phyloP scores from a whole-genome alignment of 345 rosid genomes.

The Alliaria petiolata region DNA sequence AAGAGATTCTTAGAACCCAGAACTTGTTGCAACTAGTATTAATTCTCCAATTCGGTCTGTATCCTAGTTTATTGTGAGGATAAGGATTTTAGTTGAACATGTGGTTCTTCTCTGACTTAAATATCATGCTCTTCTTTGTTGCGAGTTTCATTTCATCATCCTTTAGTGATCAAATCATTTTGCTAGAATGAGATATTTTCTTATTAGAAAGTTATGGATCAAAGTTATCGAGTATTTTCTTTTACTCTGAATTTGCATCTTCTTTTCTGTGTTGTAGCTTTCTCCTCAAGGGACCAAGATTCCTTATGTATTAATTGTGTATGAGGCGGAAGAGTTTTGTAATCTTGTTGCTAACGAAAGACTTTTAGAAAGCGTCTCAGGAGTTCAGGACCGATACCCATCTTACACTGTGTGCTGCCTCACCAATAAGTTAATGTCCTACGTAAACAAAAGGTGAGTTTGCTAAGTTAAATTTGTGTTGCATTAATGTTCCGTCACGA shows the following conservation, averaged over 20 bases:
- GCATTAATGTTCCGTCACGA: not conserved
- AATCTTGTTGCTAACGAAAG: constrained; percentile 53
- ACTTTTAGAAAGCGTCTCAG: constrained; percentile 51
- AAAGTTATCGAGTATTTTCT: not conserved
- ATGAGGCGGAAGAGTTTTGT: constrained; percentile 86
- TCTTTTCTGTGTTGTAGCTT: constrained; percentile 44
- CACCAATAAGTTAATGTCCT: constrained; percentile 72
- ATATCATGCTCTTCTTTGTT: not conserved
- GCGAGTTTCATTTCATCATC: not conserved
- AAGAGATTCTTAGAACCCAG: not conserved
- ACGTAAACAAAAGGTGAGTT: constrained; percentile 67
- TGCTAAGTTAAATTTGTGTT: not conserved
- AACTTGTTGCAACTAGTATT: not conserved
- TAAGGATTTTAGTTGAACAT: not conserved
- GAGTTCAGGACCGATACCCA: constrained; percentile 58
- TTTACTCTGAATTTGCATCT: not conserved
- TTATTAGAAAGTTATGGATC: not conserved
- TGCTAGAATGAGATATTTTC: not conserved
- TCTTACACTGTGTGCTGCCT: constrained; percentile 73
- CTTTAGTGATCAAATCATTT: not conserved
- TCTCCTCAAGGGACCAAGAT: constrained; percentile 40
- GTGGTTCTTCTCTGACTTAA: not conserved
- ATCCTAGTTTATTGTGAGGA: not conserved
- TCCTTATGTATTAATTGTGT: constrained; percentile 56
- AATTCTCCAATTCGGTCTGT: not conserved